phyloP scores from a whole-genome alignment of 331 rosid species.

The Rhamnella rubrinervis region DNA sequence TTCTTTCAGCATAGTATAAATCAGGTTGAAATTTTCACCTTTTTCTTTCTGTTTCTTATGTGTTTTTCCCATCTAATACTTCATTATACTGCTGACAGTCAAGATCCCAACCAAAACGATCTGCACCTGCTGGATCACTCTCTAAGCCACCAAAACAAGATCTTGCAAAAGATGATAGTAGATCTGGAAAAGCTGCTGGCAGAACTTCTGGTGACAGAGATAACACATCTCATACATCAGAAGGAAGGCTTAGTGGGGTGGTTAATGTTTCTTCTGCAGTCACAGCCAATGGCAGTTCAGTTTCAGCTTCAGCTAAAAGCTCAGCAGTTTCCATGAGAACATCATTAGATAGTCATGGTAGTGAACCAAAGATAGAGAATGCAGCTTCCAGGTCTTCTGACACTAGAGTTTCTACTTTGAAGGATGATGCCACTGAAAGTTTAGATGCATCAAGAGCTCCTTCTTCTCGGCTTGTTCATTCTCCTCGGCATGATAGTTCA shows the following conservation, averaged over 20 bases:
- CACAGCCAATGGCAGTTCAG: constrained; percentile 56
- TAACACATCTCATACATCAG: constrained; percentile 49
- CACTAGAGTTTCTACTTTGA: constrained; percentile 51
- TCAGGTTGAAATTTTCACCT: background rate
- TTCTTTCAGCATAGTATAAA: too few relatives aligned
- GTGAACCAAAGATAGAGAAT: constrained; percentile 66
- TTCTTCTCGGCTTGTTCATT: constrained; percentile 69
- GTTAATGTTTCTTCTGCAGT: constrained; percentile 46
- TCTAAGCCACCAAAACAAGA: constrained; percentile 76
- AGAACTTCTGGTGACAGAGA: constrained; percentile 73
- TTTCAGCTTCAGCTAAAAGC: constrained; percentile 49
- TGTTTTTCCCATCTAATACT: constrained; percentile 15
- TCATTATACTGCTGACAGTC: constrained; percentile 51
- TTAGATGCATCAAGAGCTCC: constrained; percentile 63
- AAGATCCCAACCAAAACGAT: constrained; percentile 62
- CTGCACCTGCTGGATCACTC: constrained; percentile 55
- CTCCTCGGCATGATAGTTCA: constrained; percentile 78
- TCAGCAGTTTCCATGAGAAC: constrained; percentile 42
- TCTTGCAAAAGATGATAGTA: constrained; percentile 67
- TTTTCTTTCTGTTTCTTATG: background rate
- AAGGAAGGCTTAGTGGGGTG: constrained; percentile 56
- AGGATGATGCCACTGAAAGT: constrained; percentile 72
- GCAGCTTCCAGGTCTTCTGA: constrained; percentile 64
- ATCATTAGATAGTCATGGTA: constrained; percentile 49
- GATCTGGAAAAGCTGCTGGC: constrained; percentile 68